phyloP scores from a whole-genome alignment of 73 alveolate genomes.

The Paramecium pentaurelia region DNA sequence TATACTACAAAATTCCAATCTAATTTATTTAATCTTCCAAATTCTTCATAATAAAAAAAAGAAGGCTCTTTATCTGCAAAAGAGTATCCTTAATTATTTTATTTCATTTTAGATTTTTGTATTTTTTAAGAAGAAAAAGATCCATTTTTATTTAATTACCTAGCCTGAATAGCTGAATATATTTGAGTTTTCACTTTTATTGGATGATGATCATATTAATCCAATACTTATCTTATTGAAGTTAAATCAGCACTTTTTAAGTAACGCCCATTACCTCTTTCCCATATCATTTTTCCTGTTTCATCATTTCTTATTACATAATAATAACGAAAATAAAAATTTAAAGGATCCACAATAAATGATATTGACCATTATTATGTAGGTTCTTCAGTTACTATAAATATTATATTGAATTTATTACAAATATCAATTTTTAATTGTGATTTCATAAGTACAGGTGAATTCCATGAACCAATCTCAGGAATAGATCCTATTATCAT shows the following conservation, averaged over 20 bases:
- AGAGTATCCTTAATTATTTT: background rate
- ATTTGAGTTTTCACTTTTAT: background rate
- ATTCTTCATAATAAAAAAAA: background rate
- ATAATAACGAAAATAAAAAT: slow-evolving; percentile 21
- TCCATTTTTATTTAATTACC: background rate
- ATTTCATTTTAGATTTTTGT: background rate
- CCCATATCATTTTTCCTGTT: slow-evolving; percentile 12
- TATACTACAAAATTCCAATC: slow-evolving; percentile 4
- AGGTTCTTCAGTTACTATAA: background rate
- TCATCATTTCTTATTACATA: slow-evolving; percentile 27
- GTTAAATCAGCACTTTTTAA: slow-evolving; percentile 6
- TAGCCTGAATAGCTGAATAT: background rate
- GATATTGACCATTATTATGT: background rate
- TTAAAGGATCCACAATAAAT: background rate
- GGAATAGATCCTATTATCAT: slow-evolving; percentile 22
- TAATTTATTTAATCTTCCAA: background rate
- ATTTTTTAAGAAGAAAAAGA: background rate
- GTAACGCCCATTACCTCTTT: background rate
- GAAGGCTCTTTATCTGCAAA: background rate
- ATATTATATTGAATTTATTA: background rate
- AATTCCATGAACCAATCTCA: slow-evolving; percentile 2
- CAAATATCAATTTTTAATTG: background rate
- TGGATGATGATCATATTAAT: background rate
- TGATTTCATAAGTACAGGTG: slow-evolving; percentile 3
- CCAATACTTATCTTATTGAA: background rate